phyloP scores from a whole-genome alignment of 75 land plant genomes.

The Azolla pinnata region DNA sequence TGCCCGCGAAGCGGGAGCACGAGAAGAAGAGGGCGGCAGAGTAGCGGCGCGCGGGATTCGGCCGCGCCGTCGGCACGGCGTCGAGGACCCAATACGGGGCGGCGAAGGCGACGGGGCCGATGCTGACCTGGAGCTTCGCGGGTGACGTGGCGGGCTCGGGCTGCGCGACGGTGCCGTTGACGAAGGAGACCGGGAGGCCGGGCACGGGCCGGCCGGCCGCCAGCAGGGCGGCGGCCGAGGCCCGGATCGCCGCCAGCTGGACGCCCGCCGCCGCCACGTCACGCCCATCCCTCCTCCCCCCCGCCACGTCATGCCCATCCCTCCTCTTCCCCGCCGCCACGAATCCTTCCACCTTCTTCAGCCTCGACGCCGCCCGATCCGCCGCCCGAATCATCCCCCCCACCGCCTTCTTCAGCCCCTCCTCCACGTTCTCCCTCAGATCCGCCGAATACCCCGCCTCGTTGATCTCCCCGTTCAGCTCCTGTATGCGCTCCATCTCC shows the following conservation, averaged over 20 bases:
- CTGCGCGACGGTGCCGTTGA: not conserved
- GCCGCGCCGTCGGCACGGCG: not conserved
- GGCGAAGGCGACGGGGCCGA: not conserved
- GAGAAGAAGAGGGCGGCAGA: slow-evolving; percentile 28
- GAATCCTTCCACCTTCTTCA: not conserved
- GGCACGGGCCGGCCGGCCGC: too few species aligned
- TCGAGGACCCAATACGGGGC: slow-evolving; percentile 25
- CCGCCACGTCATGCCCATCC: not conserved
- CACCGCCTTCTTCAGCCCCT: not conserved
- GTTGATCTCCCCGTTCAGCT: slow-evolving; percentile 19
- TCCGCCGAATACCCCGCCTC: slow-evolving; percentile 3
- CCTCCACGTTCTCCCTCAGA: slow-evolving; percentile 12
- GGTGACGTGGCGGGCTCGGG: not conserved
- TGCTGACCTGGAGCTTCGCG: not conserved
- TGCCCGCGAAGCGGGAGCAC: slow-evolving; percentile 8
- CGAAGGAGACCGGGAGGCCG: not conserved
- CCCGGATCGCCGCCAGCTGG: not conserved
- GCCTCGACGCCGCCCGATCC: not conserved
- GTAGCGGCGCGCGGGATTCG: slow-evolving; percentile 5
- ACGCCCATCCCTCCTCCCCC: not conserved
- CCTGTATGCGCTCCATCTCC: slow-evolving; percentile 9
- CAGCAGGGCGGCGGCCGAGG: not conserved
- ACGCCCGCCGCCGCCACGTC: not conserved
- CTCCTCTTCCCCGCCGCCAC: not conserved
- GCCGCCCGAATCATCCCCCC: not conserved